phyloP scores from a whole-genome alignment of 2,329 filamentous ascomycete genomes.

The Monosporascus sp. region DNA sequence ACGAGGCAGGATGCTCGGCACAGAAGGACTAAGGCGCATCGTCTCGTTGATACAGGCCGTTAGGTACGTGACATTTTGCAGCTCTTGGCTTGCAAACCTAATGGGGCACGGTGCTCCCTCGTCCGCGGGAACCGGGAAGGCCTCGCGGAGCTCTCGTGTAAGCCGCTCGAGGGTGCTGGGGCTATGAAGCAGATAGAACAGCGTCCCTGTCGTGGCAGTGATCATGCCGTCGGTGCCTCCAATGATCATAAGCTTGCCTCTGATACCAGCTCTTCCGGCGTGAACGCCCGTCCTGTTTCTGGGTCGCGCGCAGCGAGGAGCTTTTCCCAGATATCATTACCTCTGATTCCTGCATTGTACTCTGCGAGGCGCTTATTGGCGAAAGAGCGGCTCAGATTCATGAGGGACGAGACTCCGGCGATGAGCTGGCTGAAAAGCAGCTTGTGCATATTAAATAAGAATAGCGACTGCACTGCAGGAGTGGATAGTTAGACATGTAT shows the following conservation, averaged over 20 bases:
- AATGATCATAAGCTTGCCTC: background rate
- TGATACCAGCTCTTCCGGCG: background rate
- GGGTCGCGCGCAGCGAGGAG: no score
- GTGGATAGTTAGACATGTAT: no score
- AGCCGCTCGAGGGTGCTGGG: background rate
- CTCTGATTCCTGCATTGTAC: no score
- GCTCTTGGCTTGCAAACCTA: background rate
- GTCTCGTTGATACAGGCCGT: slow-evolving; percentile 12
- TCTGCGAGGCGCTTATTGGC: no score
- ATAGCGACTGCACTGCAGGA: background rate
- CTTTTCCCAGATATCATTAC: no score
- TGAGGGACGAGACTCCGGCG: no score
- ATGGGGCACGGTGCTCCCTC: no score
- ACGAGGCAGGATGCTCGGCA: slow-evolving; percentile 4
- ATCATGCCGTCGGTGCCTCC: background rate
- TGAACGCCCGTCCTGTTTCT: background rate
- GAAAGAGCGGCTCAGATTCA: no score
- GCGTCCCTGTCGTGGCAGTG: background rate
- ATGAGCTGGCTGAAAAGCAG: no score
- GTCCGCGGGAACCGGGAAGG: no score
- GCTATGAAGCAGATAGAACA: background rate
- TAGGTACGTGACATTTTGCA: slow-evolving; percentile 6
- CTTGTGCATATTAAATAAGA: background rate
- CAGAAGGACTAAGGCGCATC: slow-evolving; percentile 8
- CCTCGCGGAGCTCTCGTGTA: background rate